These are phyloP conservation scores for Ophiostoma pallidulum DNA, from an alignment of 2,329 filamentous ascomycete genomes.

Conservation along the genomic window DNA sequence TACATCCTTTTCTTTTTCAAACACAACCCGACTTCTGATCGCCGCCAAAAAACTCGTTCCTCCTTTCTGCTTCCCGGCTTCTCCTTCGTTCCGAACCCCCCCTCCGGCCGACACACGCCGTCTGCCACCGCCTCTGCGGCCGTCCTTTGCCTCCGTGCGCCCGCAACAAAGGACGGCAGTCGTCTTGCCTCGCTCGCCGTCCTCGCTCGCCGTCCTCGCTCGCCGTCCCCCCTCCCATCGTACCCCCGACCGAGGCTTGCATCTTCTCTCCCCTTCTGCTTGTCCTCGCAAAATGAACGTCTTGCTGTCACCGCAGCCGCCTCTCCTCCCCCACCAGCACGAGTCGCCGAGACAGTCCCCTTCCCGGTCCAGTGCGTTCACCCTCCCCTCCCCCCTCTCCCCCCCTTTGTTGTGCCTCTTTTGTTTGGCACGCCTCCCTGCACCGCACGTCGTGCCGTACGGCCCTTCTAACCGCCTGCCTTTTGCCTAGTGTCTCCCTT, in stretches of 20 bases:
- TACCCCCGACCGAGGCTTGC: background rate
- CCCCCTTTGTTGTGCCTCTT: slow-evolving; percentile 14
- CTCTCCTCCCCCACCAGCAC: slow-evolving; percentile 50
- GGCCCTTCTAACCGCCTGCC: slow-evolving; percentile 1
- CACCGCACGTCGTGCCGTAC: background rate
- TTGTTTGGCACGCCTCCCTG: background rate
- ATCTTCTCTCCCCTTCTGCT: background rate
- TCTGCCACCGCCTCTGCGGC: too few relatives aligned
- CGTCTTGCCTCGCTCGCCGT: too few relatives aligned
- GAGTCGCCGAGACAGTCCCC: slow-evolving; percentile 45
- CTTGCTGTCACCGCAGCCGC: slow-evolving; percentile 50
- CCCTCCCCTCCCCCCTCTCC: background rate
- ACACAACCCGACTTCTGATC: background rate
- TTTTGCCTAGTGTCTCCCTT: slow-evolving; percentile 41
- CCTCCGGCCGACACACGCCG: too few relatives aligned
- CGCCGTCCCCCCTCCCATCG: background rate
- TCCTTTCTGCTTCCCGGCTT: too few relatives aligned
- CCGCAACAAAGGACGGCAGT: too few relatives aligned
- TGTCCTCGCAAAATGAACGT: slow-evolving; percentile 45
- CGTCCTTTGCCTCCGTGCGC: too few relatives aligned
- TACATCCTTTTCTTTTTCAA: background rate
- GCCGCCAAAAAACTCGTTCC: too few relatives aligned
- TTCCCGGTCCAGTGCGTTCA: slow-evolving; percentile 43
- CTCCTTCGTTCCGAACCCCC: too few relatives aligned
- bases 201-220: too few relatives aligned